These are phyloP conservation scores for Yamadazyma oceani DNA, from an alignment of 1,139 yeast species.

Conservation along the genomic window DNA sequence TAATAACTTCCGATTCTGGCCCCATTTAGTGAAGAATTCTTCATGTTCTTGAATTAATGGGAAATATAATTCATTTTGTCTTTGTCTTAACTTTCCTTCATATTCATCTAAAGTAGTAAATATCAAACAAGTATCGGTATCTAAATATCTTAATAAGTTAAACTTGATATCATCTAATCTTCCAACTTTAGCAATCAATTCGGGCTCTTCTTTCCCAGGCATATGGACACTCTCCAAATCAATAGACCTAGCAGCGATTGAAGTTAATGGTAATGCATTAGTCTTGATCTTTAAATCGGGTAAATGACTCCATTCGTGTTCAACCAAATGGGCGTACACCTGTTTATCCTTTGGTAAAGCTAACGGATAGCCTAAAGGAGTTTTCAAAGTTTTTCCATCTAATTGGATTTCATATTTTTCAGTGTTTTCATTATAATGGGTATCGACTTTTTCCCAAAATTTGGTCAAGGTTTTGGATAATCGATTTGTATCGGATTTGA, in stretches of 20 bases:
- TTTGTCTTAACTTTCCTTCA: slow-evolving; percentile 74
- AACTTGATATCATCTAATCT: slow-evolving; percentile 53
- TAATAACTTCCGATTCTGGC: slow-evolving; percentile 29
- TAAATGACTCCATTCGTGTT: slow-evolving; percentile 85
- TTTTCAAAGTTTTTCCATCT: slow-evolving; percentile 74
- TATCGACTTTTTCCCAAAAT: slow-evolving; percentile 82
- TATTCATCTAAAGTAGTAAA: slow-evolving; percentile 82
- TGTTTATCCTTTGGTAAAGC: slow-evolving; percentile 61
- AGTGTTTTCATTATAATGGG: slow-evolving; percentile 31
- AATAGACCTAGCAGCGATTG: slow-evolving; percentile 81
- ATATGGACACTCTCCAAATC: slow-evolving; percentile 50
- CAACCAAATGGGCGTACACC: slow-evolving; percentile 69
- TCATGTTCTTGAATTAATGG: slow-evolving; percentile 75
- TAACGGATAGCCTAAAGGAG: slow-evolving; percentile 78
- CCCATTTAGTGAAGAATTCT: slow-evolving; percentile 49
- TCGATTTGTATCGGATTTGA: slow-evolving; percentile 64
- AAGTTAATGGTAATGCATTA: slow-evolving; percentile 81
- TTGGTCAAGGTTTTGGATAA: slow-evolving; percentile 67
- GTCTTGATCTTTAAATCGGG: slow-evolving; percentile 74
- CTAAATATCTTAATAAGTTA: slow-evolving; percentile 74
- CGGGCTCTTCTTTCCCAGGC: slow-evolving; percentile 21
- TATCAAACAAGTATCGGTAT: slow-evolving; percentile 88
- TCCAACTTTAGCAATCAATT: slow-evolving; percentile 60
- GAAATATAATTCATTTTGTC: slow-evolving; percentile 72
- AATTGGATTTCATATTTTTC: slow-evolving; percentile 54